These are phyloP conservation scores for Phytophthora cryptogea DNA, from an alignment of 352 stramenopile genomes.

Conservation along the genomic window DNA sequence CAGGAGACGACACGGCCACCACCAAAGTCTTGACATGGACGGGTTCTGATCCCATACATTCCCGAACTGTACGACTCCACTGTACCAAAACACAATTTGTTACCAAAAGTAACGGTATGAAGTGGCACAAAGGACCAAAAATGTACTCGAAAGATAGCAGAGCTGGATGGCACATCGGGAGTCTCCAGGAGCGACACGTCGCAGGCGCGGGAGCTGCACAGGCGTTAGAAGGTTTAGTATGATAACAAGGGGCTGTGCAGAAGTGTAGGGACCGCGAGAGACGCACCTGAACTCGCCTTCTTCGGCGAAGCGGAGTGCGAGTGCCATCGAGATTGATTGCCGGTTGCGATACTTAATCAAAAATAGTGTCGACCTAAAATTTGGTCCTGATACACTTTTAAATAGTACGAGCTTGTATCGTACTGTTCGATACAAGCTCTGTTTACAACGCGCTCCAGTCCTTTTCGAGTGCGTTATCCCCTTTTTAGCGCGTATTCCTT, in stretches of 20 bases:
- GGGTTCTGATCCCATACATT: slow-evolving; percentile 16
- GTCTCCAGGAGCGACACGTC: slow-evolving; percentile 35
- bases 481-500: too few relatives aligned
- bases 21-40: slow-evolving; percentile 44
- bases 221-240: not conserved
- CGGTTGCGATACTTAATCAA: too few relatives aligned
- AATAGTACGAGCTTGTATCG: too few relatives aligned
- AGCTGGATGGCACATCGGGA: slow-evolving; percentile 19
- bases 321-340: slow-evolving; percentile 29
- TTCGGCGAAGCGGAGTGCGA: slow-evolving; percentile 48
- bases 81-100: slow-evolving; percentile 17
- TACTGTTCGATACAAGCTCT: too few relatives aligned
- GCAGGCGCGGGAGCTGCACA: slow-evolving; percentile 51
- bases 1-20: slow-evolving; percentile 47
- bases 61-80: slow-evolving; percentile 54
- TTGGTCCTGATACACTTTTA: not conserved
- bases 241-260: not conserved
- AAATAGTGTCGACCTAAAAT: not conserved
- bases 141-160: slow-evolving; percentile 69
- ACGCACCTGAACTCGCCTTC: slow-evolving; percentile 63
- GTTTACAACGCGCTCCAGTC: too few relatives aligned
- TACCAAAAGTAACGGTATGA: not conserved
- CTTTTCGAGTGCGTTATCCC: too few relatives aligned
- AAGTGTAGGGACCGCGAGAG: not conserved
- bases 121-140: not conserved